Conservation (phyloP, 2,329 filamentous ascomycete species). For the Xylaria sp. region DNA sequence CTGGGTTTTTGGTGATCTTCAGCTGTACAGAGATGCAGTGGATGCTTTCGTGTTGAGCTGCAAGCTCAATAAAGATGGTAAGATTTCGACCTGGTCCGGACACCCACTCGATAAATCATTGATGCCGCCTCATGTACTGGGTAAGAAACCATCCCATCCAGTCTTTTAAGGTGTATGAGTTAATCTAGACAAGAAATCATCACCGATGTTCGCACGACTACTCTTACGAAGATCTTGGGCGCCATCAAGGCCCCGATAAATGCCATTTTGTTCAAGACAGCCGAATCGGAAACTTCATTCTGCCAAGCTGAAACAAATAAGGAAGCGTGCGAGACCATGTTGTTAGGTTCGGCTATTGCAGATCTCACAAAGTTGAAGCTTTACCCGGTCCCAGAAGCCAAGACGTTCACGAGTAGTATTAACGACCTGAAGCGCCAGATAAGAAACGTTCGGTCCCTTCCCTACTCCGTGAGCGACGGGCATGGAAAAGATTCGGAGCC, state of each 20-base stretch:
- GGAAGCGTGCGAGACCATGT: conserved; percentile 25
- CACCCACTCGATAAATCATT: conserved; percentile 20
- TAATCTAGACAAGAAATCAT: conserved; percentile 17
- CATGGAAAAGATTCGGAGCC: conserved; percentile 22
- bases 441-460: conserved; percentile 7
- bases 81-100: conserved; percentile 22
- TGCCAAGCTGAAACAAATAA: conserved; percentile 21
- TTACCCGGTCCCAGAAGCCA: conserved; percentile 22
- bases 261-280: conserved; percentile 8
- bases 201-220: conserved; percentile 12
- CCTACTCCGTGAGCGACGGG: too few relatives aligned
- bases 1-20: conserved; percentile 24
- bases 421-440: conserved; percentile 15
- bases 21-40: conserved; percentile 24
- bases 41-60: conserved; percentile 22
- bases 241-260: conserved; percentile 14
- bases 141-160: conserved; percentile 14
- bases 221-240: conserved; percentile 18
- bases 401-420: conserved; percentile 21
- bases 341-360: conserved; percentile 24
- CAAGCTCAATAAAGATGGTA: conserved; percentile 18
- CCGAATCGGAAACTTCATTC: conserved; percentile 2
- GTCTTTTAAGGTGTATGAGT: not conserved
- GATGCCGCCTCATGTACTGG: conserved; percentile 21
- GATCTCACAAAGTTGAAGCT: conserved; percentile 17